Percentiles rank a stretch among this genome's conserved stretches.
Conservation (phyloP, 208 protist genomes). For the Crithidia expoeki region DNA sequence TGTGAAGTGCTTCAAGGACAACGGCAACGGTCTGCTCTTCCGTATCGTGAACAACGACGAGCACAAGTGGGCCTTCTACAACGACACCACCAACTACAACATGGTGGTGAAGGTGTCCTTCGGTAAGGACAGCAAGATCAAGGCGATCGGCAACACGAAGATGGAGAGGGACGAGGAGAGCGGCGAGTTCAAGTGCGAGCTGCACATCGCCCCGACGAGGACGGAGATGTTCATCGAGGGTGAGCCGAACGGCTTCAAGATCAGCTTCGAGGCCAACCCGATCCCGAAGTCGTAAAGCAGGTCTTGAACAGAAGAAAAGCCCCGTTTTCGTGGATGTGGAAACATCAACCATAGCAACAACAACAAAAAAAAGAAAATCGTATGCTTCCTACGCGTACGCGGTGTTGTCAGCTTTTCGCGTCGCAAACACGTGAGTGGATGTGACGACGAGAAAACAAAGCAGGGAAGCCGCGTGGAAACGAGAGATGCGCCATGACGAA, state of each 20-base stretch:
- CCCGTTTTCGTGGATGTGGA: too few relatives aligned
- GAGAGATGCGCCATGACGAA: too few relatives aligned
- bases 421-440: too few relatives aligned
- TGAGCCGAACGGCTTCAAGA: slow-evolving; percentile 81
- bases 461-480: too few relatives aligned
- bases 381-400: too few relatives aligned
- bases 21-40: slow-evolving; percentile 86
- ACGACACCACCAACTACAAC: slow-evolving; percentile 80
- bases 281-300: slow-evolving; percentile 41
- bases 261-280: slow-evolving; percentile 75
- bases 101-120: slow-evolving; percentile 79
- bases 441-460: too few relatives aligned
- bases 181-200: slow-evolving; percentile 68
- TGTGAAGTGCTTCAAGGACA: slow-evolving; percentile 80
- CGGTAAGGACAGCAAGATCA: slow-evolving; percentile 73
- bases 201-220: slow-evolving; percentile 50
- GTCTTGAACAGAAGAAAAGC: too few relatives aligned
- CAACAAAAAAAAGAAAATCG: too few relatives aligned
- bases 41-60: slow-evolving; percentile 78
- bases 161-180: slow-evolving; percentile 52
- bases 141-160: slow-evolving; percentile 59
- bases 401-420: too few relatives aligned
- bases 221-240: slow-evolving; percentile 86
- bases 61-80: slow-evolving; percentile 87
- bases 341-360: too few relatives aligned